phyloP scores from a whole-genome alignment of 192 early-diverging fungal genomes.

The Linnemannia elongata region DNA sequence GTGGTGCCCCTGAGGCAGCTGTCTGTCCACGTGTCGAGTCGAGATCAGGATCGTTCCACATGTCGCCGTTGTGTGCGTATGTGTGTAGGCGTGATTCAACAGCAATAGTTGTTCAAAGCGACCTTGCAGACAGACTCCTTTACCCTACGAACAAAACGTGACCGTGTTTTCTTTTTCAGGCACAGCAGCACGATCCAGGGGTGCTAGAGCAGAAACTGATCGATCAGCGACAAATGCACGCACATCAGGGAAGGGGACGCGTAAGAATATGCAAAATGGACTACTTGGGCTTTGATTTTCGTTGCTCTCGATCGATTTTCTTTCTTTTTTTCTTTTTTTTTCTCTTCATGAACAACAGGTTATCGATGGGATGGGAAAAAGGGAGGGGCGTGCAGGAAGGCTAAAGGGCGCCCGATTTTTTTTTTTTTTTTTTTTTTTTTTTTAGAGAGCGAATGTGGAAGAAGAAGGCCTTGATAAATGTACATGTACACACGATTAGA shows the following conservation, averaged over 20 bases:
- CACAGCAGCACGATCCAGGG: conserved; percentile 3
- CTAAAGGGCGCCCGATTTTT: too few species aligned
- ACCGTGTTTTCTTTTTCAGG: neutral
- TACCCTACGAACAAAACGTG: neutral
- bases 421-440: too few species aligned
- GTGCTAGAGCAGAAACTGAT: neutral
- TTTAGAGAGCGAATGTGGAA: too few species aligned
- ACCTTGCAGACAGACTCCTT: too few species aligned
- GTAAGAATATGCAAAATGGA: neutral
- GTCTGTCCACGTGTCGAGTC: conserved; percentile 12
- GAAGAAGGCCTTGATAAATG: too few species aligned
- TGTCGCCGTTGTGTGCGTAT: neutral
- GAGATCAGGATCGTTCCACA: conserved; percentile 56
- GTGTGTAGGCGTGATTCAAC: neutral
- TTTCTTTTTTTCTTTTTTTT: too few species aligned
- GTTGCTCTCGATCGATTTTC: neutral
- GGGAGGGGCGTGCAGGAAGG: too few species aligned
- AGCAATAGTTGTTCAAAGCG: too few species aligned
- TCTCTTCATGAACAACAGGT: too few species aligned
- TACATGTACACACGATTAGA: too few species aligned
- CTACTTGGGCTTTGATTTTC: neutral
- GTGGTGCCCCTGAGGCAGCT: neutral
- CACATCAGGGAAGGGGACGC: neutral
- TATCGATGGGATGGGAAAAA: neutral
- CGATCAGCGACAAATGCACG: neutral